These are phyloP conservation scores for Debaryomyces prosopidis DNA, from an alignment of 805 yeast genomes.

Conservation along the genomic window DNA sequence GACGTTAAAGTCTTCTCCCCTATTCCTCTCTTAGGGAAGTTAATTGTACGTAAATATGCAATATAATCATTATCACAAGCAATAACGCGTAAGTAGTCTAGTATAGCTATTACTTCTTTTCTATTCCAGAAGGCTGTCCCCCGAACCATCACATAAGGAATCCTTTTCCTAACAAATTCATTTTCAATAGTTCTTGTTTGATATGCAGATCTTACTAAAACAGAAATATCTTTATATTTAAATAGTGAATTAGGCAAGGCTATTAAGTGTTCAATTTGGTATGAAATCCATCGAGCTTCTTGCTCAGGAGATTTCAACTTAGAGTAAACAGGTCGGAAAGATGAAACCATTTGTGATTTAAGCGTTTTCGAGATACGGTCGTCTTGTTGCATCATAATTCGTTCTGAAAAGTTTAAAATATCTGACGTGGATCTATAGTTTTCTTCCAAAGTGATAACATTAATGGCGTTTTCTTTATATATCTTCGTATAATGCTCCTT, in stretches of 20 bases:
- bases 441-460: slow-evolving; percentile 50
- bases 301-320: slow-evolving; percentile 39
- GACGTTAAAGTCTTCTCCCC: slow-evolving; percentile 55
- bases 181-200: slow-evolving; percentile 66
- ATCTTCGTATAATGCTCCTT: slow-evolving; percentile 31
- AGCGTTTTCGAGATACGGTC: slow-evolving; percentile 46
- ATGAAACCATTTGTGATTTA: slow-evolving; percentile 42
- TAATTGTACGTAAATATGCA: slow-evolving; percentile 59
- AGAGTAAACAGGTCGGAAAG: slow-evolving; percentile 49
- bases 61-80: slow-evolving; percentile 58
- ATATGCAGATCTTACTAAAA: slow-evolving; percentile 65
- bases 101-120: slow-evolving; percentile 60
- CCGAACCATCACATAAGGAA: slow-evolving; percentile 68
- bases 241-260: slow-evolving; percentile 45
- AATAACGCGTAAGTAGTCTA: slow-evolving; percentile 66
- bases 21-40: slow-evolving; percentile 64
- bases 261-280: slow-evolving; percentile 52
- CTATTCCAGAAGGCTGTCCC: slow-evolving; percentile 83
- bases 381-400: slow-evolving; percentile 60
- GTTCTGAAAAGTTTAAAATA: slow-evolving; percentile 65
- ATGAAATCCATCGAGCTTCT: slow-evolving; percentile 62
- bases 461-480: slow-evolving; percentile 11
- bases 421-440: slow-evolving; percentile 80
- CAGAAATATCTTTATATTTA: slow-evolving; percentile 62
- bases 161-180: slow-evolving; percentile 50